These are phyloP conservation scores for Medicago arabica DNA, from an alignment of 306 rosid genomes.

Conservation along the genomic window DNA sequence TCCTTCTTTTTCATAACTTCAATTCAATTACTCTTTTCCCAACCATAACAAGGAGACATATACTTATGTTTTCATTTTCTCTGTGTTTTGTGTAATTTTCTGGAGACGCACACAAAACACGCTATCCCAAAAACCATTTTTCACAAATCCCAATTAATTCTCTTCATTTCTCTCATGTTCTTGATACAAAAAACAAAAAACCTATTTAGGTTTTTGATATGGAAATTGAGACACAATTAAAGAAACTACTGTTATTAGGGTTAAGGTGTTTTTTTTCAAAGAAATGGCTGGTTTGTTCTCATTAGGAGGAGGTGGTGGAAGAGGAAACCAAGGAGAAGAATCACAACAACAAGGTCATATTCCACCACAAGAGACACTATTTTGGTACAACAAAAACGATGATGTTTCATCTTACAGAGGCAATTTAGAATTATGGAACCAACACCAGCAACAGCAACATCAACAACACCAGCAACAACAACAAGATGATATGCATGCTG, in stretches of 20 bases:
- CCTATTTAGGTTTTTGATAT: constrained; percentile 61
- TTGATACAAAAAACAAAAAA: neutral
- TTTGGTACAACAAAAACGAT: constrained; percentile 68
- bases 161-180: constrained; percentile 12
- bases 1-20: constrained; percentile 18
- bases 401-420: constrained; percentile 62
- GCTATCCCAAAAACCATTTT: neutral
- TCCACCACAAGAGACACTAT: constrained; percentile 56
- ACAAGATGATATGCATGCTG: neutral
- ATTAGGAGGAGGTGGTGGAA: constrained; percentile 86
- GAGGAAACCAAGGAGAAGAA: constrained; percentile 37
- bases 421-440: constrained; percentile 80
- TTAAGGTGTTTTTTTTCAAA: constrained; percentile 13
- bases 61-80: constrained; percentile 1
- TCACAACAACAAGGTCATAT: constrained; percentile 39
- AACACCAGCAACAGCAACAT: constrained; percentile 48
- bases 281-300: constrained; percentile 93
- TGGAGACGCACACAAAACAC: constrained; percentile 7
- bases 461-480: neutral
- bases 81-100: constrained; percentile 34
- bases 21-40: constrained; percentile 38
- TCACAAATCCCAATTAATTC: neutral
- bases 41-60: constrained; percentile 31
- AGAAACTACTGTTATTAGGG: neutral
- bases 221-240: constrained; percentile 62